Conservation (phyloP, 1,139 yeast genomes). For the Dujonia santamariae region DNA sequence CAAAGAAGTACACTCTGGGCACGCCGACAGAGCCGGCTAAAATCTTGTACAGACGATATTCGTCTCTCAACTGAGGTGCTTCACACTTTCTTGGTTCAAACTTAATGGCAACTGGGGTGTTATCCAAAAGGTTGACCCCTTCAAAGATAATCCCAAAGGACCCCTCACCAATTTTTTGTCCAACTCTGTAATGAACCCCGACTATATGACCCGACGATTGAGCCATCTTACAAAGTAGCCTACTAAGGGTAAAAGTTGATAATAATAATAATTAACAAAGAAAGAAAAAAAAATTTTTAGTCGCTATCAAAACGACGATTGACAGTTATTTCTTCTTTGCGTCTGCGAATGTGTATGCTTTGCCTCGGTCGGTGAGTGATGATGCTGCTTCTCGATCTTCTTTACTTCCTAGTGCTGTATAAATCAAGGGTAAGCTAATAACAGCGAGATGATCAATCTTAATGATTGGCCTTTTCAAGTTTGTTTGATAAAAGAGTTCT, state of each 20-base stretch:
- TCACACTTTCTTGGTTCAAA: slow-evolving; percentile 78
- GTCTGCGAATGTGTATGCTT: too few species aligned
- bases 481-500: too few species aligned
- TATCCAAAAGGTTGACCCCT: slow-evolving; percentile 80
- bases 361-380: too few species aligned
- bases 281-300: not conserved
- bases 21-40: slow-evolving; percentile 60
- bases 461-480: too few species aligned
- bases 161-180: slow-evolving; percentile 97
- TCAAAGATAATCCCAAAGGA: slow-evolving; percentile 97
- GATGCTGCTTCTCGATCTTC: too few species aligned
- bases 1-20: slow-evolving; percentile 75
- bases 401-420: too few species aligned
- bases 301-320: not conserved
- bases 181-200: slow-evolving; percentile 85
- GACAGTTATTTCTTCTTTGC: not conserved
- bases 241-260: not conserved
- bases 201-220: slow-evolving; percentile 30
- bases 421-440: too few species aligned
- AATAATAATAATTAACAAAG: not conserved
- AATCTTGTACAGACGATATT: slow-evolving; percentile 69
- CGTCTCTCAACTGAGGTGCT: slow-evolving; percentile 78
- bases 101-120: slow-evolving; percentile 75
- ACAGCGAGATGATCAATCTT: too few species aligned
- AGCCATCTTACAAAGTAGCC: slow-evolving; percentile 14